Conservation (phyloP, 371 early-diverging fungal genomes). For the Fennellomyces sp. region DNA sequence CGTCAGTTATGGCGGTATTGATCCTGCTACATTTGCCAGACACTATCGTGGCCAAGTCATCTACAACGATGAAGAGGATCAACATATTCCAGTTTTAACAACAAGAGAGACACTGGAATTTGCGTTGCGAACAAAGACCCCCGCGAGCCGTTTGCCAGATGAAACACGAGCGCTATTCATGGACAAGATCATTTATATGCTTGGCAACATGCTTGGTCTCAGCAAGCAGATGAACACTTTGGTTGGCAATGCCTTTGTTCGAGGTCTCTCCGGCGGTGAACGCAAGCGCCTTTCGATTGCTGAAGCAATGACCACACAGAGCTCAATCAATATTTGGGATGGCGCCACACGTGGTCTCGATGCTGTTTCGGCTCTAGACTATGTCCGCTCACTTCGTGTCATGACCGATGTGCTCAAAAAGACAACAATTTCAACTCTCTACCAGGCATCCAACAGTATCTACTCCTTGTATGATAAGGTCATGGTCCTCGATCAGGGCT, state of each 20-base stretch:
- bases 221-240: conserved; percentile 73
- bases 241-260: conserved; percentile 80
- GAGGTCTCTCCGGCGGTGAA: conserved; percentile 87
- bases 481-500: conserved; percentile 70
- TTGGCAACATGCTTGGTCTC: conserved; percentile 65
- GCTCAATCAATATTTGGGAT: conserved; percentile 78
- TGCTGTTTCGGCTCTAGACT: conserved; percentile 84
- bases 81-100: conserved; percentile 44
- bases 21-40: conserved; percentile 25
- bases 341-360: conserved; percentile 90
- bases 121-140: conserved; percentile 50
- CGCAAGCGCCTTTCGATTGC: conserved; percentile 86
- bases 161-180: conserved; percentile 20
- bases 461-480: conserved; percentile 78
- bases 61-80: conserved; percentile 52
- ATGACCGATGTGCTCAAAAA: conserved; percentile 64
- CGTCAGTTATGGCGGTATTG: conserved; percentile 37
- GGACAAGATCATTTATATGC: conserved; percentile 35
- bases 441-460: conserved; percentile 75
- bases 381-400: conserved; percentile 65
- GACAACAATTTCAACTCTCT: conserved; percentile 61
- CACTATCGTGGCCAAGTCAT: conserved; percentile 42
- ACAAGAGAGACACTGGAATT: conserved; percentile 51
- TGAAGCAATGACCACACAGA: conserved; percentile 80
- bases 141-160: conserved; percentile 25